Percentiles rank a stretch among this genome's conserved stretches.
Conservation (phyloP, 257 asterid species). For the Plantago elongata region DNA sequence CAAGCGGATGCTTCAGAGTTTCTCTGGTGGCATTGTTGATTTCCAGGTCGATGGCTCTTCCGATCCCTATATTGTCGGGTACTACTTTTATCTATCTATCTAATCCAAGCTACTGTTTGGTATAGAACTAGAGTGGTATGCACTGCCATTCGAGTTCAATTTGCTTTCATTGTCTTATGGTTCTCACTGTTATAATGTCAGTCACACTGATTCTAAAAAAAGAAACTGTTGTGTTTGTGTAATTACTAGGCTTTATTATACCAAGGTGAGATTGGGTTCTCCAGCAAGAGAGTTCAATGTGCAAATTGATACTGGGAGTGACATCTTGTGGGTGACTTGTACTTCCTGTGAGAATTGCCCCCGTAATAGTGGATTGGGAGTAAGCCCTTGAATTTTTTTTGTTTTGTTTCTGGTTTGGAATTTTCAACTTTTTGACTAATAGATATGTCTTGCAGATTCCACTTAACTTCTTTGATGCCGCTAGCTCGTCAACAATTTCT, state of each 20-base stretch:
- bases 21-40: slow-evolving; percentile 70
- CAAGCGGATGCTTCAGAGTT: slow-evolving; percentile 61
- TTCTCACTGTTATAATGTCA: background rate
- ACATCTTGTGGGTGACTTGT: slow-evolving; percentile 82
- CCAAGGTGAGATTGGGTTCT: slow-evolving; percentile 83
- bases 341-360: slow-evolving; percentile 81
- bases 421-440: slow-evolving; percentile 14
- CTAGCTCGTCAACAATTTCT: slow-evolving; percentile 62
- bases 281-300: slow-evolving; percentile 87
- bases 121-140: no score
- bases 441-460: slow-evolving; percentile 47
- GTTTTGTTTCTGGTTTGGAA: background rate
- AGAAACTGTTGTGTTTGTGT: slow-evolving; percentile 10
- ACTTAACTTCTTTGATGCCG: slow-evolving; percentile 65
- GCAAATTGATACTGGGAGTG: slow-evolving; percentile 95
- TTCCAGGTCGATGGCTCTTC: slow-evolving; percentile 63
- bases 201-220: slow-evolving; percentile 13
- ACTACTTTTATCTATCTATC: slow-evolving; percentile 7
- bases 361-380: slow-evolving; percentile 78
- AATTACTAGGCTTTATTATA: slow-evolving; percentile 65
- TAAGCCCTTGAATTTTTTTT: slow-evolving; percentile 24
- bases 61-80: slow-evolving; percentile 85
- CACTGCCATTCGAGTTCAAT: no score
- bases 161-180: slow-evolving; percentile 9
- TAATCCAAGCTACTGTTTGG: no score